These are phyloP conservation scores for Amanita rubescens DNA, from an alignment of 768 basidiomycete genomes.

Conservation along the genomic window DNA sequence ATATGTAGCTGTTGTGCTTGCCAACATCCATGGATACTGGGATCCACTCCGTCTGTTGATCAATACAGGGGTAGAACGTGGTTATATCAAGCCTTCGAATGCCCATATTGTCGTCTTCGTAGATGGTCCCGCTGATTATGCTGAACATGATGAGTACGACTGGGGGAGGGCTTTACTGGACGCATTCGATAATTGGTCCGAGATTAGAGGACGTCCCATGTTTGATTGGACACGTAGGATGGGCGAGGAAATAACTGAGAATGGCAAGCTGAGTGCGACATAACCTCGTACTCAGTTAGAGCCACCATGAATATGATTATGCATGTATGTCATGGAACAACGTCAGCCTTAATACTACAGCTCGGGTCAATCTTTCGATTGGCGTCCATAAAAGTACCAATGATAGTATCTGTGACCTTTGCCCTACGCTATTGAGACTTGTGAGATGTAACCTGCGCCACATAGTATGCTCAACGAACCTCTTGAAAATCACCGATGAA, in stretches of 20 bases:
- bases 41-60: conserved; percentile 76
- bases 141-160: conserved; percentile 54
- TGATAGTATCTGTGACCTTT: conserved; percentile 69
- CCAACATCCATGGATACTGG: conserved; percentile 85
- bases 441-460: background rate
- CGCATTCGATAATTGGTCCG: conserved; percentile 57
- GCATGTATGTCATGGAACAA: background rate
- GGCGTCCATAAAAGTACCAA: conserved; percentile 75
- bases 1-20: conserved; percentile 62
- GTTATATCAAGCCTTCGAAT: conserved; percentile 66
- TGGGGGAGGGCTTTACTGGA: conserved; percentile 71
- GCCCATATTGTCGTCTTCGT: conserved; percentile 64
- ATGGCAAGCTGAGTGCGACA: conserved; percentile 11
- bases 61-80: conserved; percentile 52
- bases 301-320: background rate
- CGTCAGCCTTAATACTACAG: conserved; percentile 23
- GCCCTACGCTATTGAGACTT: conserved; percentile 54
- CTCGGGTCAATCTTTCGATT: conserved; percentile 66
- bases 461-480: conserved; percentile 20
- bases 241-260: conserved; percentile 19
- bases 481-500: conserved; percentile 87
- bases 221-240: conserved; percentile 45
- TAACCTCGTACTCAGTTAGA: background rate
- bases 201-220: conserved; percentile 19
- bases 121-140: conserved; percentile 53